phyloP scores from a whole-genome alignment of 129 eudicot species.

The Lactuca sativa region DNA sequence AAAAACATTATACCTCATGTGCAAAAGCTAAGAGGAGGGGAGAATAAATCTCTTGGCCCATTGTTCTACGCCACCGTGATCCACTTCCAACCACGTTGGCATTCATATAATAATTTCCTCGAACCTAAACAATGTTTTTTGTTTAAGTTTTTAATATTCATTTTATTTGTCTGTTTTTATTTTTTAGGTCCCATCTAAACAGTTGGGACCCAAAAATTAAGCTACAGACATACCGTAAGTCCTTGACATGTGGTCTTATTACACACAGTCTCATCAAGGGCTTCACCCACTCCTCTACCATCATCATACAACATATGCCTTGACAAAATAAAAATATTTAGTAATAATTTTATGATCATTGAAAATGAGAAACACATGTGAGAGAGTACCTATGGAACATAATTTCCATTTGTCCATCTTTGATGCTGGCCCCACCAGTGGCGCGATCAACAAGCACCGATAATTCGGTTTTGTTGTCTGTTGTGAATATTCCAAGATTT shows the following conservation, averaged over 20 bases:
- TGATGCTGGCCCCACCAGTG: conserved; percentile 85
- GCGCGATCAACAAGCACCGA: conserved; percentile 93
- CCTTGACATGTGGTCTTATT: conserved; percentile 61
- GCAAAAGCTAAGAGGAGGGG: conserved; percentile 83
- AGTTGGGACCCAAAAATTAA: background rate
- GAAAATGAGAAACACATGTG: background rate
- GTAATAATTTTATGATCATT: conserved; percentile 2
- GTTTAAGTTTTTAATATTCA: conserved; percentile 15
- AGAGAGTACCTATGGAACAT: conserved; percentile 79
- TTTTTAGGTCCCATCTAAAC: conserved; percentile 10
- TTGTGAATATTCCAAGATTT: conserved; percentile 74
- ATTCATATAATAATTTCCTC: conserved; percentile 72
- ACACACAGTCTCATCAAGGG: conserved; percentile 81
- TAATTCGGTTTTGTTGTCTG: conserved; percentile 65
- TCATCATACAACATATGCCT: conserved; percentile 77
- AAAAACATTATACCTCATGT: conserved; percentile 58
- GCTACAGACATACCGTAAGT: conserved; percentile 53
- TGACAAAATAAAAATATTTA: conserved; percentile 2
- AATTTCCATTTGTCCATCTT: conserved; percentile 82
- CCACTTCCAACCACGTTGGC: conserved; percentile 62
- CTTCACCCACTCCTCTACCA: conserved; percentile 77
- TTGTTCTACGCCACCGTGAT: conserved; percentile 80
- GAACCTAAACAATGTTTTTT: conserved; percentile 46
- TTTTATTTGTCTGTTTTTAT: background rate
- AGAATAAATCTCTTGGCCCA: conserved; percentile 87